Conservation (phyloP, 164 flowering plant genomes). For the Liquidambar formosana region DNA sequence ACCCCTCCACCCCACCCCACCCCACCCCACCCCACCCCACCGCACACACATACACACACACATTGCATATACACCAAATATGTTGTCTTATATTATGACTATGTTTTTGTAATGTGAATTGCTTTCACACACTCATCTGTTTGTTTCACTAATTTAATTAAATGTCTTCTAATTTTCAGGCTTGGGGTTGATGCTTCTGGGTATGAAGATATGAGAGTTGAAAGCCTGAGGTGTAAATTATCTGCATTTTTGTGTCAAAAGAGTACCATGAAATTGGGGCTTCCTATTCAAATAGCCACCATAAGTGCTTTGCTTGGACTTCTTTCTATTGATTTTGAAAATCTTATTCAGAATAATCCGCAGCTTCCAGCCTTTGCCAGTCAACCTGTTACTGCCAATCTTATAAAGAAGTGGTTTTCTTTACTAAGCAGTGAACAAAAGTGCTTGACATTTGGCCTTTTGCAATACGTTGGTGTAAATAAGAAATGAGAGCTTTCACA, state of each 20-base stretch:
- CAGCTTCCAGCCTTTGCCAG: conserved; percentile 12
- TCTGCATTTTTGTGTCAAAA: conserved; percentile 31
- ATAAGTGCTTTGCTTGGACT: conserved; percentile 49
- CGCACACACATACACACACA: not conserved
- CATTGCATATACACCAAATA: not conserved
- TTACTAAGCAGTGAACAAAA: conserved; percentile 53
- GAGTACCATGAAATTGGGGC: conserved; percentile 19
- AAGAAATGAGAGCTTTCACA: conserved; percentile 1
- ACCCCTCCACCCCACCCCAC: no score
- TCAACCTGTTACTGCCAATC: conserved; percentile 22
- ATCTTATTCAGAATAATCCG: conserved; percentile 21
- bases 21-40: no score
- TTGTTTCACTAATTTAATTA: not conserved
- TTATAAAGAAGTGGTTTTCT: conserved; percentile 55
- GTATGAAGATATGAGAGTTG: conserved; percentile 43
- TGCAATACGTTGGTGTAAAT: conserved; percentile 22
- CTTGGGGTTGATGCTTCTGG: conserved; percentile 58
- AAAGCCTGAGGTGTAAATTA: conserved; percentile 39
- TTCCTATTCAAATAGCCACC: conserved; percentile 52
- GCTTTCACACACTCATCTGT: not conserved
- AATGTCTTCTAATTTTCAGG: conserved; percentile 36
- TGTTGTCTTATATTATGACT: not conserved
- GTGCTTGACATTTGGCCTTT: conserved; percentile 28
- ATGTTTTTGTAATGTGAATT: not conserved
- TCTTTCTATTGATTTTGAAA: conserved; percentile 37